Percentiles rank a stretch among this genome's conserved stretches.
Evolutionary conservation across 352 stramenopile species (phyloP).

Genomic region (Pythium chondricola): DNA sequence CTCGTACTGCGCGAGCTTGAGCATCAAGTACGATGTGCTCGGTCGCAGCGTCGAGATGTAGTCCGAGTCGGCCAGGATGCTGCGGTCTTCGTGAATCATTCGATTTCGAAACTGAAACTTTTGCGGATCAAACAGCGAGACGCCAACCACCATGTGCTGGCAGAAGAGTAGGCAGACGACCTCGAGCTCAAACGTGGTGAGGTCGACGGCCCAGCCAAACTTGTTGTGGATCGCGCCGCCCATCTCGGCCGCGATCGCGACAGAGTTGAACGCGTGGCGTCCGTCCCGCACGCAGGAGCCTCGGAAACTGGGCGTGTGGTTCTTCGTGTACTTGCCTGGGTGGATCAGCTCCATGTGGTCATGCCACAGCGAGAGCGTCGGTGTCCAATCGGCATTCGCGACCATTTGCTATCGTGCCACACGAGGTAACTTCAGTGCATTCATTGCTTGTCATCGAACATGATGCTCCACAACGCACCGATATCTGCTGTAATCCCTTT

Average conservation of each 20-base stretch:
- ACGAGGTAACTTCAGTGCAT: no score
- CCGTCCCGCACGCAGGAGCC: slow-evolving; percentile 76
- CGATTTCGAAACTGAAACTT: slow-evolving; percentile 62
- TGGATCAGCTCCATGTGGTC: slow-evolving; percentile 24
- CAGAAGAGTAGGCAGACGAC: slow-evolving; percentile 74
- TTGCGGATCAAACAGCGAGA: slow-evolving; percentile 51
- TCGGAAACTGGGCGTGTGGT: slow-evolving; percentile 42
- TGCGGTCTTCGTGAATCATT: slow-evolving; percentile 64
- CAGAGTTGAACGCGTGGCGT: slow-evolving; percentile 66
- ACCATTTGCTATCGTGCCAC: slow-evolving; percentile 60
- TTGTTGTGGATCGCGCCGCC: slow-evolving; percentile 47
- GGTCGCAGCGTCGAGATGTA: slow-evolving; percentile 75
- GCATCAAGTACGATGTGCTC: slow-evolving; percentile 72
- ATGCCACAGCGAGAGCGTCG: slow-evolving; percentile 53
- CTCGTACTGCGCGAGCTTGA: slow-evolving; percentile 49
- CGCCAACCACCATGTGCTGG: slow-evolving; percentile 54
- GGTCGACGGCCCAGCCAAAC: slow-evolving; percentile 55
- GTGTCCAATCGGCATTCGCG: slow-evolving; percentile 40
- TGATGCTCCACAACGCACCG: slow-evolving; percentile 23
- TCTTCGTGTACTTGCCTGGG: slow-evolving; percentile 3
- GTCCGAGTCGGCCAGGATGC: slow-evolving; percentile 33
- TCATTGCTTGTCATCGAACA: no score
- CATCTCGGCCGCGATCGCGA: slow-evolving; percentile 53
- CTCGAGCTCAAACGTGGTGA: slow-evolving; percentile 63
- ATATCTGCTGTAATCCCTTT: slow-evolving; percentile 51